Base-by-base conservation (phyloP, 345 rosid genomes). In the Dimocarpus longan region DNA sequence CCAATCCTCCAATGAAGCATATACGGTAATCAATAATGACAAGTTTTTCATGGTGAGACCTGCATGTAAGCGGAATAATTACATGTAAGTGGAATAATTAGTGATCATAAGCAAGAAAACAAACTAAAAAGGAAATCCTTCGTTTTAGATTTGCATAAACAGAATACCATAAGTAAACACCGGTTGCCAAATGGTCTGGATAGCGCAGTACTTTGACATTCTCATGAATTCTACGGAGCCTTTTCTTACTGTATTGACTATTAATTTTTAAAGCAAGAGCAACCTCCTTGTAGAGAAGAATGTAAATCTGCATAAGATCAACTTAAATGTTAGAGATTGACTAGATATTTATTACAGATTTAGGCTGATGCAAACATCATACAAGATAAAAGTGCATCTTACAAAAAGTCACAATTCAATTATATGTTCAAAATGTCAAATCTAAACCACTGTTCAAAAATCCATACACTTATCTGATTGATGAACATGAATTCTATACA, bases 11-110 rank as follows among this genome's bases (percentile, higher is more conserved):
- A 9, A 95, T 89, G 83, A 90, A 95, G 86, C 97, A 95, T 44
- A 92, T 84, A 60, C 80, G 92, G 82, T 91, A 81, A 85, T 95
- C 99, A 75, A 95, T 83, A 70, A 93, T 89, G 66, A 95, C 98
- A 44, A 95, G 90, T 83, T 93, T 95, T 56, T 95, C 99, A 21
- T 95, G 98, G 86, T 95, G 99, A 11, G 99, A 95, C 99, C 99
- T 93, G 87, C 65, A 76, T 59, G 44, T 24, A 24, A 80, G 26
- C 62, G 73, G 22, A 43, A 18, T 24, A 24, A 77, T 71, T 50
- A 66, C 65, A 76, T 59, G 44, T 24, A 24, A 80, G 26, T 56
- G 73, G 22, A 43, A 18, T 24, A 24, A 77, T 71, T 50, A 66
- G 70, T 43, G 67, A 76, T 78, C 69, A 72, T 3, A 73, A 54